These are phyloP conservation scores for Vitis vinifera DNA, from an alignment of 164 flowering plant genomes.

Conservation along the genomic window DNA sequence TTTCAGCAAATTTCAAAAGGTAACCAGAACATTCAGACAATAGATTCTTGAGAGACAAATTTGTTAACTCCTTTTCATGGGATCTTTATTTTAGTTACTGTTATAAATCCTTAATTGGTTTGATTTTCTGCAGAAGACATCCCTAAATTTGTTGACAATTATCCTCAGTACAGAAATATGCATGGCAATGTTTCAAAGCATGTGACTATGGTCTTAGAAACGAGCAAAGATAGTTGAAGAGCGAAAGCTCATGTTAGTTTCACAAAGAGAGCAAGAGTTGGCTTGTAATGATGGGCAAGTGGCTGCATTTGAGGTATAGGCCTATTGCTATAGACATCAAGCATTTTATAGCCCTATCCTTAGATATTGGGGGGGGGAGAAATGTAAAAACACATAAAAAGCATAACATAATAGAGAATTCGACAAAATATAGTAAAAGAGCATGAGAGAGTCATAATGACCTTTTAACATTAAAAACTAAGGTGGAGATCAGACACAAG, in stretches of 20 bases:
- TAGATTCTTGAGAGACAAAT: slow-evolving; percentile 48
- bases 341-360: too few relatives aligned
- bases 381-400: too few relatives aligned
- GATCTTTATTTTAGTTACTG: background rate
- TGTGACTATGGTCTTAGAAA: slow-evolving; percentile 90
- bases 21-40: slow-evolving; percentile 92
- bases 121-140: slow-evolving; percentile 75
- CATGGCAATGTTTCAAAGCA: slow-evolving; percentile 98
- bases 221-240: slow-evolving; percentile 94
- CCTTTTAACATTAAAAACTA: too few relatives aligned
- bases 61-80: background rate
- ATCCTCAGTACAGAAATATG: slow-evolving; percentile 95
- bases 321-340: too few relatives aligned
- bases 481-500: too few relatives aligned
- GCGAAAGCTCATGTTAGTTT: slow-evolving; percentile 89
- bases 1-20: slow-evolving; percentile 91
- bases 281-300: slow-evolving; percentile 98
- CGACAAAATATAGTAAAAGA: too few relatives aligned
- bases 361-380: too few relatives aligned
- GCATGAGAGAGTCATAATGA: too few relatives aligned
- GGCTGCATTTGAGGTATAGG: slow-evolving; percentile 86
- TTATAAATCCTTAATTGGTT: slow-evolving; percentile 7
- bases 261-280: slow-evolving; percentile 93
- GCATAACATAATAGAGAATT: too few relatives aligned
- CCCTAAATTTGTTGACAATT: slow-evolving; percentile 97